Evolutionary conservation across 2,329 filamentous ascomycete genomes (phyloP).

Genomic region (Sporothrix mexicana): DNA sequence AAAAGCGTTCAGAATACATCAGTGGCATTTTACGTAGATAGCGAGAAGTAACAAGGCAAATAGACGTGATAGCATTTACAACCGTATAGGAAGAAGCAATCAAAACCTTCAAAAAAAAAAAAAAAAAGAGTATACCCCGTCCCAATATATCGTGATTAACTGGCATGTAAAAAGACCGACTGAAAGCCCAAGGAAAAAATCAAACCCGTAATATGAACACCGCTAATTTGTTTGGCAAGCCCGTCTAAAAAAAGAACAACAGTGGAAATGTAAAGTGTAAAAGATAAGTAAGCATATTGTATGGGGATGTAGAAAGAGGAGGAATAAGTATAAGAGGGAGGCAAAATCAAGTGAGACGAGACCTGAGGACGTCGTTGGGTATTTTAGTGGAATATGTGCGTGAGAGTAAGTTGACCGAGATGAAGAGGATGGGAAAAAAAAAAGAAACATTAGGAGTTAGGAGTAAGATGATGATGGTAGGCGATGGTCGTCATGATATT

Average conservation of each 20-base stretch:
- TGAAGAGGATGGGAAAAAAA: not conserved
- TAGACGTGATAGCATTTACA: not conserved
- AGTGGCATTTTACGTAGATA: not conserved
- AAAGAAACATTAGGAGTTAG: not conserved
- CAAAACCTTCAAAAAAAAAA: not conserved
- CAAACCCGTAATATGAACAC: slow-evolving; percentile 10
- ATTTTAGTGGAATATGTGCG: slow-evolving; percentile 9
- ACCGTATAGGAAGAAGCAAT: not conserved
- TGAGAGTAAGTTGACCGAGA: not conserved
- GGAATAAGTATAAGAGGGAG: not conserved
- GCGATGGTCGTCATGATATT: not conserved
- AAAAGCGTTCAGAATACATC: not conserved
- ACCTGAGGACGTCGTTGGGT: not conserved
- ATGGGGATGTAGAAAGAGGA: not conserved
- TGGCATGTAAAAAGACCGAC: not conserved
- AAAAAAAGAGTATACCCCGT: slow-evolving; percentile 1
- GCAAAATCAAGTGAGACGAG: not conserved
- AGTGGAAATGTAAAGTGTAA: not conserved
- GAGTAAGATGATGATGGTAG: not conserved
- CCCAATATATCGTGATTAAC: slow-evolving; percentile 17
- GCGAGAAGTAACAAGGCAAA: not conserved
- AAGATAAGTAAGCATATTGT: not conserved
- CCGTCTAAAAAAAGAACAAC: slow-evolving; percentile 13
- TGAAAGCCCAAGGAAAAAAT: not conserved
- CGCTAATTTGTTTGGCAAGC: not conserved